phyloP scores from a whole-genome alignment of 345 rosid genomes.

The Xanthoceras sorbifolium region DNA sequence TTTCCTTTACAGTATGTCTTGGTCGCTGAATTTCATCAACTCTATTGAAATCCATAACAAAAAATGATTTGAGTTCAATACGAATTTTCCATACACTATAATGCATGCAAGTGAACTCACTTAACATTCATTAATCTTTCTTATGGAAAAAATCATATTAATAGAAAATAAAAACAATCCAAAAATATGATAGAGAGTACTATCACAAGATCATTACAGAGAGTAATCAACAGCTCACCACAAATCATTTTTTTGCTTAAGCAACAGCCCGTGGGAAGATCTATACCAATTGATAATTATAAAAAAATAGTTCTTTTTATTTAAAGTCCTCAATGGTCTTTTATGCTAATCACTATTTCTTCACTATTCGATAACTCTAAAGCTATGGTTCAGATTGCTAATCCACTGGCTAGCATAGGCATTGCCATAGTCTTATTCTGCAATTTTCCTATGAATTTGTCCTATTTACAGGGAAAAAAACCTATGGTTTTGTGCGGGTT shows the following conservation, averaged over 20 bases:
- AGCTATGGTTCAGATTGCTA: not conserved
- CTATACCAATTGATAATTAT: not conserved
- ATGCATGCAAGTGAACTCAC: not conserved
- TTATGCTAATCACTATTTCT: not conserved
- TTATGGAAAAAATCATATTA: not conserved
- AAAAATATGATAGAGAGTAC: not conserved
- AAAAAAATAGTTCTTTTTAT: no score
- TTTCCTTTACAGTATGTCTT: conserved; percentile 32
- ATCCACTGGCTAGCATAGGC: not conserved
- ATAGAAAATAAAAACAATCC: not conserved
- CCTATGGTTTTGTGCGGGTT: no score
- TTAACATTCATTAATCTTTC: not conserved
- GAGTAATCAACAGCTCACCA: not conserved
- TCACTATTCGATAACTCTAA: not conserved
- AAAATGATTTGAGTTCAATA: conserved; percentile 3
- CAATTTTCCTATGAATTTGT: no score
- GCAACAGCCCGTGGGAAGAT: not conserved
- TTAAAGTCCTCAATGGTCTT: not conserved
- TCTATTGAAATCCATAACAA: conserved; percentile 34
- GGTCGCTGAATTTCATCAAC: conserved; percentile 70
- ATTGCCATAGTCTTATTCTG: no score
- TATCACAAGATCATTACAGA: not conserved
- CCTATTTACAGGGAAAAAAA: no score
- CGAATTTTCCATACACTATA: not conserved
- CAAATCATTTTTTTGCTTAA: not conserved